phyloP scores from a whole-genome alignment of 129 eudicot species.

The Chrysanthemum makinoi region DNA sequence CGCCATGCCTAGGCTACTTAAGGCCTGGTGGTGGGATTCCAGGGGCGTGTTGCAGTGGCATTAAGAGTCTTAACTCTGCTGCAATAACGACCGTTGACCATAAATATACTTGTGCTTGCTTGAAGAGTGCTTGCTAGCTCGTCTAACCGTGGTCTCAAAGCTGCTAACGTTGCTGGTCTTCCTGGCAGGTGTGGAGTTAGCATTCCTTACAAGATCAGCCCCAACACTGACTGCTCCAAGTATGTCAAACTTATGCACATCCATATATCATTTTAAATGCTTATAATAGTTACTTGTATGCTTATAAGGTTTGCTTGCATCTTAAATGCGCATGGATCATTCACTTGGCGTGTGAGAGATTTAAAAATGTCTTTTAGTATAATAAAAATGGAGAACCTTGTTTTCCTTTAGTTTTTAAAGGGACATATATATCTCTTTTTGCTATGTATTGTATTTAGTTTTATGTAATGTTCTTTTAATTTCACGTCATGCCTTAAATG shows the following conservation, averaged over 20 bases:
- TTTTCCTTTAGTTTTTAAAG: too few species aligned
- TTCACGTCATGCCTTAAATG: too few species aligned
- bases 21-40: background rate
- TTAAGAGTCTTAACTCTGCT: constrained; percentile 19
- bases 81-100: constrained; percentile 27
- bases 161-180: constrained; percentile 21
- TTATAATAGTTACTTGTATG: background rate
- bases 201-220: constrained; percentile 42
- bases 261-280: background rate
- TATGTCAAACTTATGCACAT: background rate
- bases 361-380: too few species aligned
- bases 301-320: background rate
- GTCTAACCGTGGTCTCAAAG: constrained; percentile 10
- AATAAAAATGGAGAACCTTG: too few species aligned
- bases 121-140: constrained; percentile 21
- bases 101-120: constrained; percentile 47
- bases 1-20: constrained; percentile 36
- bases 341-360: background rate
- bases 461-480: too few species aligned
- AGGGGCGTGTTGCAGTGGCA: constrained; percentile 34
- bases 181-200: constrained; percentile 44
- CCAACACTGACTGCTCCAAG: constrained; percentile 39
- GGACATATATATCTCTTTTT: too few species aligned
- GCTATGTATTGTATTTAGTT: too few species aligned
- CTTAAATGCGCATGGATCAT: background rate